Evolutionary conservation across 1,284 basidiomycete genomes (phyloP).

Genomic region (Chondrostereum purpureum): DNA sequence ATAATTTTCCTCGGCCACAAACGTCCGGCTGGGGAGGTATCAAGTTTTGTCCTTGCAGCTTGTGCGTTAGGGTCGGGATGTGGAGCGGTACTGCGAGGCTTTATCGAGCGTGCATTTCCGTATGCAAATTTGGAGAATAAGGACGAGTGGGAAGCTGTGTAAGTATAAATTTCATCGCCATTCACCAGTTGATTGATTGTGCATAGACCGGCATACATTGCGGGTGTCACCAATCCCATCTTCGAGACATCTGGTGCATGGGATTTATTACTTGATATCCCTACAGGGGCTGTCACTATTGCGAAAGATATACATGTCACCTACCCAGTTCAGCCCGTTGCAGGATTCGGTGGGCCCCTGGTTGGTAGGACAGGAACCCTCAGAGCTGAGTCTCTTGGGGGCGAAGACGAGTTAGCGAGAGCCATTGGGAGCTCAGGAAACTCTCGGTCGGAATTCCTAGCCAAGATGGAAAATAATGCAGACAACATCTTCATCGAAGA

Average conservation of each 20-base stretch:
- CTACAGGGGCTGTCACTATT: constrained; percentile 79
- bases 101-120: constrained; percentile 87
- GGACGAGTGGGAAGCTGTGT: constrained; percentile 87
- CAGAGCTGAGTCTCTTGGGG: constrained; percentile 51
- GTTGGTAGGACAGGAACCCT: constrained; percentile 51
- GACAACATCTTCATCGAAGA: constrained; percentile 92
- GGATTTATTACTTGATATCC: constrained; percentile 91
- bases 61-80: constrained; percentile 90
- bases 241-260: constrained; percentile 84
- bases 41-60: constrained; percentile 86
- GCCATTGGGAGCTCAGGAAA: constrained; percentile 28
- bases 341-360: constrained; percentile 32
- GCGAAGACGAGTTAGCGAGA: constrained; percentile 57
- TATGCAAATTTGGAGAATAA: constrained; percentile 87
- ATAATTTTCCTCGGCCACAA: constrained; percentile 91
- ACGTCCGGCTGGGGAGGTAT: constrained; percentile 81
- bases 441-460: constrained; percentile 43
- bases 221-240: constrained; percentile 94
- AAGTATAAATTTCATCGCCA: constrained; percentile 23
- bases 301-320: constrained; percentile 72
- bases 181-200: not conserved
- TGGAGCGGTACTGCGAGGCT: constrained; percentile 77
- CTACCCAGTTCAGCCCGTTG: constrained; percentile 40
- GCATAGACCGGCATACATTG: constrained; percentile 81
- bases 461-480: constrained; percentile 54